A percentile compares a stretch with the other conserved stretches of the same genome.
Evolutionary conservation across 345 rosid genomes (phyloP).

Genomic region (Brassica napus): DNA sequence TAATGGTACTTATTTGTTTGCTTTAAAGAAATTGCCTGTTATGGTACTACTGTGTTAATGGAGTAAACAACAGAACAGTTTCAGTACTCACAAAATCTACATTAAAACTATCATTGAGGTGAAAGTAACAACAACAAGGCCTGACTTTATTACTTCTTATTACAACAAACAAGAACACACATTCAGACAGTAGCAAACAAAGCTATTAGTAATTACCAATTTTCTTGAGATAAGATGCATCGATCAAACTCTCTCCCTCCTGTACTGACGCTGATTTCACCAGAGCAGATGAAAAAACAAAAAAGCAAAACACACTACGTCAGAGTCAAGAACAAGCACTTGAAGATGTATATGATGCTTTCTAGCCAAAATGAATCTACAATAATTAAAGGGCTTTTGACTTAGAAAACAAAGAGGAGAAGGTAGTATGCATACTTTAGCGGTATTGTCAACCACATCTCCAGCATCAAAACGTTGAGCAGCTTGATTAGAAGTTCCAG

Average conservation of each 20-base stretch:
- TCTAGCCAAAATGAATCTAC: conserved; percentile 3
- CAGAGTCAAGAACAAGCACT: conserved; percentile 6
- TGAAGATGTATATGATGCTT: not conserved
- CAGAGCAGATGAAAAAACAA: not conserved
- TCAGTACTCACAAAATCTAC: not conserved
- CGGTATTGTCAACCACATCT: conserved; percentile 12
- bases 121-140: conserved; percentile 2
- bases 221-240: not conserved
- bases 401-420: not conserved
- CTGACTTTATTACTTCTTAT: conserved; percentile 1
- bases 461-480: conserved; percentile 24
- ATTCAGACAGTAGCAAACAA: not conserved
- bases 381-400: not conserved
- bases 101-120: not conserved
- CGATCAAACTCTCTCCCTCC: conserved; percentile 8
- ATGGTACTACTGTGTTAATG: not conserved
- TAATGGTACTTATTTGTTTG: not conserved
- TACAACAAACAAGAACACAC: conserved; percentile 16
- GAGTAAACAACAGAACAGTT: not conserved
- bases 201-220: not conserved
- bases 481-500: conserved; percentile 26
- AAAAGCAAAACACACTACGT: not conserved
- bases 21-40: not conserved
- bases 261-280: conserved; percentile 16
- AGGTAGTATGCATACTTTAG: conserved; percentile 17